phyloP scores from a whole-genome alignment of 2,329 filamentous ascomycete genomes.

The Chaetomium strumarium region DNA sequence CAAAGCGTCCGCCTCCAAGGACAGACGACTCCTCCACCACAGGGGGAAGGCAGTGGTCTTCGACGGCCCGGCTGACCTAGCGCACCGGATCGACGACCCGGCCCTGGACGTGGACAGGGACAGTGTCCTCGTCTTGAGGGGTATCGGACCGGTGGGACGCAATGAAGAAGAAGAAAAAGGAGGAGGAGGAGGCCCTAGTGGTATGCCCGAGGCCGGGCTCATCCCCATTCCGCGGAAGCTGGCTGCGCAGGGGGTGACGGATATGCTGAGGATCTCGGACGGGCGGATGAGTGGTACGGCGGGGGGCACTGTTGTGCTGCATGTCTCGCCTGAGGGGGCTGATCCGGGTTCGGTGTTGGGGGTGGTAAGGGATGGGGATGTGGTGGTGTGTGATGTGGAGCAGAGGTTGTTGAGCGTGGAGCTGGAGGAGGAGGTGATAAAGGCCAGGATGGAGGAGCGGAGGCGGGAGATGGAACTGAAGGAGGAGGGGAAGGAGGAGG shows the following conservation, averaged over 20 bases:
- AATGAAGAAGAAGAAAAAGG: too few relatives aligned
- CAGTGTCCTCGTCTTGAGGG: slow-evolving; percentile 73
- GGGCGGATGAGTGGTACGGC: slow-evolving; percentile 81
- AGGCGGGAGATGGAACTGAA: slow-evolving; percentile 26
- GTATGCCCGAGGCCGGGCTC: slow-evolving; percentile 80
- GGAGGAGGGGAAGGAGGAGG: slow-evolving; percentile 6
- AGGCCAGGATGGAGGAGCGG: slow-evolving; percentile 46
- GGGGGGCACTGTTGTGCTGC: slow-evolving; percentile 85
- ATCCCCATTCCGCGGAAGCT: slow-evolving; percentile 67
- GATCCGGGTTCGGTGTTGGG: slow-evolving; percentile 71
- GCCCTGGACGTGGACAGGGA: slow-evolving; percentile 55
- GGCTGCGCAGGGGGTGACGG: slow-evolving; percentile 66
- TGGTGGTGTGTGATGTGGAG: slow-evolving; percentile 71
- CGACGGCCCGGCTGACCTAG: slow-evolving; percentile 69
- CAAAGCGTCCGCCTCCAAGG: slow-evolving; percentile 82
- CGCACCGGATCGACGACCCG: slow-evolving; percentile 51
- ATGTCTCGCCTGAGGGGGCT: slow-evolving; percentile 80
- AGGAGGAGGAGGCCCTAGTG: too few relatives aligned
- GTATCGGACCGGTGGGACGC: slow-evolving; percentile 75
- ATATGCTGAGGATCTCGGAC: slow-evolving; percentile 81
- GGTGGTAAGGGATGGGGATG: slow-evolving; percentile 67
- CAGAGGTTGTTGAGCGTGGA: slow-evolving; percentile 54
- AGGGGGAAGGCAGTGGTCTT: slow-evolving; percentile 56
- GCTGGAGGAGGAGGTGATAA: slow-evolving; percentile 65
- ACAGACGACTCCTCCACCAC: slow-evolving; percentile 51